These are phyloP conservation scores for Colletotrichum phormii DNA, from an alignment of 2,329 filamentous ascomycete species.

Conservation along the genomic window DNA sequence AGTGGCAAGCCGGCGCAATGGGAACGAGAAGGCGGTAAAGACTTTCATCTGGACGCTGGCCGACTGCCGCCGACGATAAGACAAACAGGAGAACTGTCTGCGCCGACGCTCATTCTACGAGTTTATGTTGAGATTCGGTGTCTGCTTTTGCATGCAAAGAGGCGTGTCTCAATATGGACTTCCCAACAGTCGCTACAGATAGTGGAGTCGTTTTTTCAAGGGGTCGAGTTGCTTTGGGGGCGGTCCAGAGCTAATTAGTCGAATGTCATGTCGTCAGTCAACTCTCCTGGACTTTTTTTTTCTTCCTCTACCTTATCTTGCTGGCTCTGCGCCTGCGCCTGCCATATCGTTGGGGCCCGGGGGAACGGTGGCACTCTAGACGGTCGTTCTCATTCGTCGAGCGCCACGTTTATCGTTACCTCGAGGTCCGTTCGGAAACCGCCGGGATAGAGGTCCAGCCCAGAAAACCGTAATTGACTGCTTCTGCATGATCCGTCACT, in stretches of 20 bases:
- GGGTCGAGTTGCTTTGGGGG: conserved; percentile 22
- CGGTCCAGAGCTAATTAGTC: conserved; percentile 16
- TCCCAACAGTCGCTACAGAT: conserved; percentile 27
- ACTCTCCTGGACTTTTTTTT: conserved; percentile 33
- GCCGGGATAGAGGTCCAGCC: conserved; percentile 17
- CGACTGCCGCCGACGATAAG: conserved; percentile 30
- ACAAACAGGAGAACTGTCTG: conserved; percentile 21
- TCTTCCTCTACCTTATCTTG: conserved; percentile 17
- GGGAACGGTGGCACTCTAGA: conserved; percentile 3
- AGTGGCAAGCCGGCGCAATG: conserved; percentile 52
- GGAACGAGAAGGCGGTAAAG: conserved; percentile 49
- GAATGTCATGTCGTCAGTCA: conserved; percentile 30
- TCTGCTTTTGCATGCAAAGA: not conserved
- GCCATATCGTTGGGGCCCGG: conserved; percentile 10
- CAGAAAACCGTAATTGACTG: not conserved
- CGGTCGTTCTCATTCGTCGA: conserved; percentile 20
- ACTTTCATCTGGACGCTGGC: conserved; percentile 53
- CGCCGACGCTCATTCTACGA: conserved; percentile 34
- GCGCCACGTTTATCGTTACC: conserved; percentile 11
- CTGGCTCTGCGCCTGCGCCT: conserved; percentile 31
- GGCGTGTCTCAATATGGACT: conserved; percentile 1
- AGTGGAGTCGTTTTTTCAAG: conserved; percentile 28
- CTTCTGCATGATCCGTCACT: not conserved
- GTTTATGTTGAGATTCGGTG: not conserved
- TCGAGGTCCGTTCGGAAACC: conserved; percentile 34